phyloP scores from a whole-genome alignment of 148 eudicot genomes.

The Vaccinium darrowii region DNA sequence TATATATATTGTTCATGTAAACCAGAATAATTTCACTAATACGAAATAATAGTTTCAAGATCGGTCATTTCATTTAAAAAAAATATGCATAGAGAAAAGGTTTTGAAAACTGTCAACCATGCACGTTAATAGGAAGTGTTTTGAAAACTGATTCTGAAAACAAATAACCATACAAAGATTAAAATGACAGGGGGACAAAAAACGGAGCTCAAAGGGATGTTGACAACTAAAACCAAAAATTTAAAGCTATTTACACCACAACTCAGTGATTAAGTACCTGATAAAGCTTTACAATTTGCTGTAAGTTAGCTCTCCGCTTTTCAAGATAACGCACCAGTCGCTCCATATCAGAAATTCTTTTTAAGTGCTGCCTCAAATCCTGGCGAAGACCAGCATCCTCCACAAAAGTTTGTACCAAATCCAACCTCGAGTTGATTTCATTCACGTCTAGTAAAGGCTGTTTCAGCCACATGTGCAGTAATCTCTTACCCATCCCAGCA shows the following conservation, averaged over 20 bases:
- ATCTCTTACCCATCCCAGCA: slow-evolving; percentile 97
- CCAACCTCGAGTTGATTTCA: slow-evolving; percentile 78
- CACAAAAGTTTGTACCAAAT: slow-evolving; percentile 90
- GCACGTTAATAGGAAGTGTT: not conserved
- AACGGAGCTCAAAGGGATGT: not conserved
- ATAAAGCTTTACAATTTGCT: slow-evolving; percentile 92
- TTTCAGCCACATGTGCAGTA: slow-evolving; percentile 95
- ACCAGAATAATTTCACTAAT: not conserved
- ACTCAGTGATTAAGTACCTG: slow-evolving; percentile 50
- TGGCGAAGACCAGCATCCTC: slow-evolving; percentile 91
- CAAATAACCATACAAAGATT: not conserved
- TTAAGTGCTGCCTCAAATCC: slow-evolving; percentile 85
- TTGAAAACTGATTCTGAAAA: not conserved
- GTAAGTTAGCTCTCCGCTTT: slow-evolving; percentile 65
- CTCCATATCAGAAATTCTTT: slow-evolving; percentile 90
- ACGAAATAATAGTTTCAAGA: not conserved
- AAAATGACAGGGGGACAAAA: not conserved
- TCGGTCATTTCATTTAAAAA: not conserved
- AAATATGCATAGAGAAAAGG: not conserved
- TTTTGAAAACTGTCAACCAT: not conserved
- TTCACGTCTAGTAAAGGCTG: slow-evolving; percentile 85
- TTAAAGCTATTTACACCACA: not conserved
- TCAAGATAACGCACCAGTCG: slow-evolving; percentile 66
- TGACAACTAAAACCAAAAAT: not conserved
- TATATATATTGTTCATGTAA: not conserved